Evolutionary conservation across 164 flowering plant species (phyloP), one percentile per base, ranked within the genome.

Genomic region (Amborella trichopoda): DNA sequence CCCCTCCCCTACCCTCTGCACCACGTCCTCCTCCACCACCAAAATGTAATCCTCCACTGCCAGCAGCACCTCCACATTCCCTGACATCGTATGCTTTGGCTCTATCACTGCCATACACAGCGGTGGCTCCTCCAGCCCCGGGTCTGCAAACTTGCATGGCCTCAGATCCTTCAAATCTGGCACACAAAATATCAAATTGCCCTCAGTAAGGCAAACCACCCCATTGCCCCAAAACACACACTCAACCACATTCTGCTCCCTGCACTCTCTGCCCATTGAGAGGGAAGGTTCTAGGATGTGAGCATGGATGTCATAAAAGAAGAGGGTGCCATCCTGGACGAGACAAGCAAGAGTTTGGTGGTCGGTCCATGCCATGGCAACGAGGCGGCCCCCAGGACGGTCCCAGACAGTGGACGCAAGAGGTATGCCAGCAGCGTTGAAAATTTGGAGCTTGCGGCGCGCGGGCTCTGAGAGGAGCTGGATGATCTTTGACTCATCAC

Each of bases 161-260:
- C 48, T 61, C 4, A 82, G 80, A n/a, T 63, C 72, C 61, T 65
- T 71, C 44, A 87, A 77, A 70, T 91, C 99, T 13, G 94, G 52
- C 0, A 91, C 60, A 37, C 77, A 79, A 44, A 82, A 80, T 18
- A 87, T 2, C 64, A 62, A 65, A 47, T 67, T 62, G 4, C 62
- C 70, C 50, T 87, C 96, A 1, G 88, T 91, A 9, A 87, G 32
- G 47, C 95, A 84, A 2, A 82, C 94, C 52, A 88, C 57, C 1
- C 99, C 96, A 43, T 80, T 87, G 32, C 80, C 88, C 96, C 95
- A 91, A 52, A 87, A 91, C 50, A 87, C 72, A 59, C 95, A 87
- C 41, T 87, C 96, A 3, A 76, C 86, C 37, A 91, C 91, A 52
- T 69, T 91, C 48, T 78, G 73, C 61, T 76, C 83, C 45, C 71